Evolutionary conservation across 78 protist genomes (phyloP), one percentile per base, ranked within the genome.

Genomic region (Pelomyxa schiedti): DNA sequence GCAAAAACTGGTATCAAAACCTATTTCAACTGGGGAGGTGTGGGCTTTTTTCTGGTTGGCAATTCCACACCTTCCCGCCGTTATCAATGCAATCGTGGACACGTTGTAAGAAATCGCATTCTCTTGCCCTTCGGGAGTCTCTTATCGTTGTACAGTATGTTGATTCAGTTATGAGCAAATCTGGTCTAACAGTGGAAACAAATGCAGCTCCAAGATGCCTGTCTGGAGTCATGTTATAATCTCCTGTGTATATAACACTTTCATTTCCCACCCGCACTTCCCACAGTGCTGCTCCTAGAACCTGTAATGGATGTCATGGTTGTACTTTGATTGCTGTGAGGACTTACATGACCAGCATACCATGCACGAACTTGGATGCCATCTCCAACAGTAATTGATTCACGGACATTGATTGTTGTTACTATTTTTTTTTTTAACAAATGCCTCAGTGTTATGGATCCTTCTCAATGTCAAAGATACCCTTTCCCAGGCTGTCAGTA

Each of bases 211-310:
- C 88, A 26, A 96, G 84, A 53, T 96, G 99, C n/a, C 99, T 70
- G 82, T 96, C 99, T 2, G 99, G 88, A n/a, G 98, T 91, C 89
- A 90, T 94, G 86, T 95, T 97, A 76, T 93, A 97, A 88, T 97
- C 99, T 39, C 99, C 99, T 0, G 98, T 94, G 89, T 96, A 97
- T 8, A 97, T 84, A 7, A 88, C 90, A 6, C 92, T 79, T 42
- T 82, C 83, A 7, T 75, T 82, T 26, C 91, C 93, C n/a, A 80
- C 86, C 68, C 87, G 88, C 7, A 91, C 81, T 76, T 77, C 75
- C 53, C 96, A 92, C 93, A 95, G 82, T 4, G 94, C 96, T 1
- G 99, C 99, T 5, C 99, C 99, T 1, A 96, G 83, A n/a, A 92
- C 81, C 80, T 76, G 53, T 36, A 3, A 0, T 29, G 63, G 43